phyloP scores from a whole-genome alignment of 2,329 filamentous ascomycete genomes.

The Hypoxylon sp. region DNA sequence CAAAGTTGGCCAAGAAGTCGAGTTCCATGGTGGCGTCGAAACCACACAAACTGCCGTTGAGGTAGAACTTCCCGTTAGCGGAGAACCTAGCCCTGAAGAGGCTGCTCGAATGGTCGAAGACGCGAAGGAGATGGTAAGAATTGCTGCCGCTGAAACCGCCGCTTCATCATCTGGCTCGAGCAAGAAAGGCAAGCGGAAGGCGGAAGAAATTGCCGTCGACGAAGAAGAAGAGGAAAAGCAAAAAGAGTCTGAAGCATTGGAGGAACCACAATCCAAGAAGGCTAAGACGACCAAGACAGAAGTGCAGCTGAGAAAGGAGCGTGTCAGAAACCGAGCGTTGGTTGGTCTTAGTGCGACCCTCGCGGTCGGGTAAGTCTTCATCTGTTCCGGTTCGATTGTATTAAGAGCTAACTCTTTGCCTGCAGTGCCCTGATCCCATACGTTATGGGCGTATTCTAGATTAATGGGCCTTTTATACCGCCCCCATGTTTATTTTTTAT shows the following conservation, averaged over 20 bases:
- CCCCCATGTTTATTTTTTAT: constrained; percentile 22
- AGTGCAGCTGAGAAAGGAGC: constrained; percentile 85
- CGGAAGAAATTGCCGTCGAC: constrained; percentile 78
- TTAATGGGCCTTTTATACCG: constrained; percentile 1
- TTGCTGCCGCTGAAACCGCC: constrained; percentile 69
- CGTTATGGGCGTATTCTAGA: constrained; percentile 66
- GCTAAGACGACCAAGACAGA: constrained; percentile 86
- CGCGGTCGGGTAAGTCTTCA: constrained; percentile 84
- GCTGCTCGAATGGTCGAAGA: constrained; percentile 86
- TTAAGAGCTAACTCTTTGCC: constrained; percentile 20
- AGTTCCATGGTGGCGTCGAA: constrained; percentile 70
- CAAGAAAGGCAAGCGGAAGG: constrained; percentile 79
- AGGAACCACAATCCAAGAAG: constrained; percentile 76
- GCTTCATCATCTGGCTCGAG: constrained; percentile 58
- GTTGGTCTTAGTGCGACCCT: constrained; percentile 89
- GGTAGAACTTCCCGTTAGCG: constrained; percentile 79
- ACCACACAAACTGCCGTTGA: constrained; percentile 80
- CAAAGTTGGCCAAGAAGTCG: constrained; percentile 73
- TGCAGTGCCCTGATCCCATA: constrained; percentile 64
- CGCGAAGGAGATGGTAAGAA: constrained; percentile 89
- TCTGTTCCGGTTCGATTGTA: constrained; percentile 3
- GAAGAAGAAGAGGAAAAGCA: constrained; percentile 71
- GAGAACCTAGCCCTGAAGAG: constrained; percentile 82
- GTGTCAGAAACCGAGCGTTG: constrained; percentile 86
- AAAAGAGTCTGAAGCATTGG: constrained; percentile 59